Evolutionary conservation across 371 early-diverging fungal genomes (phyloP), one percentile per base, ranked within the genome.

Genomic region (Mortierella sp.): DNA sequence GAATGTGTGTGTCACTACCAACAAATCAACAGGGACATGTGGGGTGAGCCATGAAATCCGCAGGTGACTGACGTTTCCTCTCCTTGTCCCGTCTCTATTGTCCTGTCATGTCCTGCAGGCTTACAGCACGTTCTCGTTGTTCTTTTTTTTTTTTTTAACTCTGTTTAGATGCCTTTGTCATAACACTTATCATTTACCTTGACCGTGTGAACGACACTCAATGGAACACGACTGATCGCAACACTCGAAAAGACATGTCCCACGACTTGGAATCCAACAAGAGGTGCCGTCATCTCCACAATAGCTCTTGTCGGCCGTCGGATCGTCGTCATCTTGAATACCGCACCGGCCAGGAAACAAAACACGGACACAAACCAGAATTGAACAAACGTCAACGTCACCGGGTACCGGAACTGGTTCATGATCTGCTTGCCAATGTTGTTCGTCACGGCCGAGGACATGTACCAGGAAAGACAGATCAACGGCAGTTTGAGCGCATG

Each of bases 191-290:
- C n/a, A n/a, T n/a, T 78, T 83, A 93, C 94, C 89, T 96, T 96
- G 69, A 96, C 90, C 17, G 96, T 95, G 65, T 96, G 95, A 2
- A 94, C 93, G 60, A 95, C 86, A 56, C 90, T 90, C 14, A 96
- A 90, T 7, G 95, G 90, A 17, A 93, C 91, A 28, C 85, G 76
- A 58, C 90, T 84, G 44, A 95, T 88, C 17, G 95, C 94, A 42
- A 92, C 78, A 53, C 89, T 87, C 0, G 90, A 89, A 64, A 94
- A 89, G 5, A 93, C 83, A 80, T 96, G 97, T 1, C 95, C 94
- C 17, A 89, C 82, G 50, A 94, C 91, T 66, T 91, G 88, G 79
- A 95, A 95, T 12, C 83, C 63, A 32, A 89, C 87, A 31, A 95
- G 66, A 1, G 94, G 94, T 8, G 84, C 80, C 23, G 91, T 91